Percentiles rank a stretch among this genome's conserved stretches.
These are phyloP conservation scores for Bretschneidera sinensis DNA, from an alignment of 345 rosid genomes.

Conservation along the genomic window DNA sequence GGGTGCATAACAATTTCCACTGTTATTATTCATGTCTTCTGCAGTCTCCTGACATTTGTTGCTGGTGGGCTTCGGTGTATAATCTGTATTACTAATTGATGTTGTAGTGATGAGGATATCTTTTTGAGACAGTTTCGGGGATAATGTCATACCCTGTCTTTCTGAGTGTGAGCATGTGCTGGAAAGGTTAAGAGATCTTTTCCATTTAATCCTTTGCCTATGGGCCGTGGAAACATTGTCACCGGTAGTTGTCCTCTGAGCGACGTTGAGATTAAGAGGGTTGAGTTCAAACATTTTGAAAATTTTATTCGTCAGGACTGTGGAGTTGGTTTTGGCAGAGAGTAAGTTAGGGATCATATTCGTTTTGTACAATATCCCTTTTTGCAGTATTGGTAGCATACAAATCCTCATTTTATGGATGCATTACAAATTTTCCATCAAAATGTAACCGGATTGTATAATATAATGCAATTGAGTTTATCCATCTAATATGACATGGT, in stretches of 20 bases:
- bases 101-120: conserved; percentile 6
- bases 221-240: conserved; percentile 1
- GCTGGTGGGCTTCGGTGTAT: conserved; percentile 15
- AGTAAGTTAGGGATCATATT: conserved; percentile 11
- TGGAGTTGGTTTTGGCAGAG: conserved; percentile 21
- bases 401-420: conserved; percentile 13
- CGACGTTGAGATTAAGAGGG: conserved; percentile 18
- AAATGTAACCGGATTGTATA: conserved; percentile 10
- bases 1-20: not conserved
- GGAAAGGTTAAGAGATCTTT: conserved; percentile 13
- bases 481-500: not conserved
- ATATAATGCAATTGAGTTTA: conserved; percentile 8
- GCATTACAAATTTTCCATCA: not conserved
- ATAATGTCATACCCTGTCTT: conserved; percentile 4
- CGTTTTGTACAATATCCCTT: conserved; percentile 24
- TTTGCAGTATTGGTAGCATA: conserved; percentile 15
- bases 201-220: not conserved
- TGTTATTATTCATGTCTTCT: conserved; percentile 12
- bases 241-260: conserved; percentile 3
- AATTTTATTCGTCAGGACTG: conserved; percentile 20
- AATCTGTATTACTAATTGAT: conserved; percentile 20
- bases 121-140: conserved; percentile 15
- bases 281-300: conserved; percentile 12
- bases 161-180: conserved; percentile 10
- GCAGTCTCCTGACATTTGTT: conserved; percentile 20